These are phyloP conservation scores for Sporisorium reilianum DNA, from an alignment of 1,284 basidiomycete species.

Conservation along the genomic window DNA sequence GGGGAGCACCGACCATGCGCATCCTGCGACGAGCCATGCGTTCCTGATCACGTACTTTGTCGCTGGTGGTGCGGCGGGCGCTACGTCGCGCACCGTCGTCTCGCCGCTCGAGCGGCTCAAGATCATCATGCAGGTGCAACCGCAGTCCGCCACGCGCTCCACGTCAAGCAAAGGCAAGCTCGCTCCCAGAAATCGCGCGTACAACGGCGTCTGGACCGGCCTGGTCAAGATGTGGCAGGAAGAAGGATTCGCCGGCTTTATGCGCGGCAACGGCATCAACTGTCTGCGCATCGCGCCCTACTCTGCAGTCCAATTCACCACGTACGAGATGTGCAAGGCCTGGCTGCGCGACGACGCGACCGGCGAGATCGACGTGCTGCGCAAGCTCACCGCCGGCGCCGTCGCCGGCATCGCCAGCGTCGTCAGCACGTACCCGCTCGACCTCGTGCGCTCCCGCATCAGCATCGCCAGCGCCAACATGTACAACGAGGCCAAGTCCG, in stretches of 20 bases:
- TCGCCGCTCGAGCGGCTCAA: constrained; percentile 90
- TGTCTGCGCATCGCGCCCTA: constrained; percentile 84
- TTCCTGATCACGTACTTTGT: constrained; percentile 71
- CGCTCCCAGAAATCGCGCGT: constrained; percentile 50
- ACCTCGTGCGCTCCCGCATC: constrained; percentile 89
- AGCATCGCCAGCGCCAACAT: constrained; percentile 77
- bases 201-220: constrained; percentile 63
- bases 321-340: constrained; percentile 86
- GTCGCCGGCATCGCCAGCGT: constrained; percentile 91
- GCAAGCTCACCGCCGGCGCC: constrained; percentile 84
- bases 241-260: constrained; percentile 90
- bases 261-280: constrained; percentile 88
- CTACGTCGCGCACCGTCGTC: constrained; percentile 87
- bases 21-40: constrained; percentile 33
- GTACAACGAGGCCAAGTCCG: constrained; percentile 55
- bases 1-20: neutral
- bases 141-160: constrained; percentile 24
- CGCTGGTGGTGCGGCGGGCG: constrained; percentile 77
- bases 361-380: constrained; percentile 82
- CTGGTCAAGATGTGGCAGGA: constrained; percentile 81
- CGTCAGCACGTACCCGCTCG: constrained; percentile 90
- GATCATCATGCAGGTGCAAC: constrained; percentile 81
- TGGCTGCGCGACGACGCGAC: constrained; percentile 15
- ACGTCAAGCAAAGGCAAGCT: neutral
- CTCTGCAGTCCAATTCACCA: constrained; percentile 91